Base-by-base conservation (phyloP, 169 alveolate genomes). In the Plasmodium billcollinsi region DNA sequence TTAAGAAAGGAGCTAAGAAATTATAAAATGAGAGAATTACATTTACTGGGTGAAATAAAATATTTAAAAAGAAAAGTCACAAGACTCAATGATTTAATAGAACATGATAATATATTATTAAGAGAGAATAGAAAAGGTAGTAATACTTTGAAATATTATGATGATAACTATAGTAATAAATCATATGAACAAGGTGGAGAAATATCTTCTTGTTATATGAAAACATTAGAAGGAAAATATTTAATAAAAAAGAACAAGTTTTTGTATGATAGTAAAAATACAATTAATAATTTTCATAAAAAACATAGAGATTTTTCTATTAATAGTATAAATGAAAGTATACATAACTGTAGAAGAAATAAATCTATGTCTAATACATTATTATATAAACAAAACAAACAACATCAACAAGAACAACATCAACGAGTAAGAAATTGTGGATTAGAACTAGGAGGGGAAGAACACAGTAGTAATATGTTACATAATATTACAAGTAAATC, bases 261-360 rank as follows among this genome's bases (percentile, higher is more conserved):
- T 39, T 39, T 39, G 5, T 39, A 0, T 39, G 47, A 39, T 39
- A 39, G 47, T 39, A 39, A 39, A 39, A 39, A 39, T 39, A 39
- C 15, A 26, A 70, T 39, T 70, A 49, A 33, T 56, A 4, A 7
- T 43, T 14, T 15, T 20, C 65, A 49, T 6, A 29, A 2, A 5
- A 67, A 49, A 69, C 43, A 4, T 29, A 29, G 52, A 54, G 58
- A 58, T 50, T 54, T 69, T 21, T 83, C 91, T 0, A 83, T 83
- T n/a, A 52, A 69, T 54, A 83, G 91, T n/a, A 83, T 83, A 29
- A 83, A 83, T 73, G 85, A 70, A 0, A 70, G 83, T 69, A 83
- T 83, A 56, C 73, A 83, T 47, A 83, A 83, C 6, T 49, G 61
- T 14, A 33, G 58, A 24, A 72, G 78, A 69, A 83, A 43, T 43